phyloP scores from a whole-genome alignment of 108 stramenopile genomes.

The Cyclostephanos tholiformis region DNA sequence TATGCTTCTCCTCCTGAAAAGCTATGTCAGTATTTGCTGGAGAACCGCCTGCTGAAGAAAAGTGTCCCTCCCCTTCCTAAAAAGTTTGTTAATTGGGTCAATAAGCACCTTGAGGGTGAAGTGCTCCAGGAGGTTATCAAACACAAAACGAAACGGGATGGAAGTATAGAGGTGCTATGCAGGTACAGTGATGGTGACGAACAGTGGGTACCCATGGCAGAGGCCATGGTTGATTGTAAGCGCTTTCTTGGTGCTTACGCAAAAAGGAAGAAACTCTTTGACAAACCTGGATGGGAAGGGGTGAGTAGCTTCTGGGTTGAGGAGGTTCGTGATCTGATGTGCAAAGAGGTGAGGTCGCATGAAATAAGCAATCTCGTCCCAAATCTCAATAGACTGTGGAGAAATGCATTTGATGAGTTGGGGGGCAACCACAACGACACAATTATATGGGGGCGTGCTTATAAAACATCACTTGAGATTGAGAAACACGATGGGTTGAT shows the following conservation, averaged over 20 bases:
- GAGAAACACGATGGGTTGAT: constrained; percentile 21
- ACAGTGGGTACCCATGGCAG: constrained; percentile 2
- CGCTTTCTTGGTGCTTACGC: constrained; percentile 12
- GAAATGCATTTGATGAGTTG: neutral
- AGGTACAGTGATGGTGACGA: constrained; percentile 9
- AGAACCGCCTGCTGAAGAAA: constrained; percentile 6
- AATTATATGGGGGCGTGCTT: constrained; percentile 22
- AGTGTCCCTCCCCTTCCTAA: neutral
- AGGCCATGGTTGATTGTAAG: constrained; percentile 1
- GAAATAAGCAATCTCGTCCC: constrained; percentile 10
- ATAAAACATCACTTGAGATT: constrained; percentile 23
- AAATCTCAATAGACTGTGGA: neutral
- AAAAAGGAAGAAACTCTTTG: constrained; percentile 10
- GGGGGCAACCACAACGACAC: constrained; percentile 13
- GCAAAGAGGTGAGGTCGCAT: constrained; percentile 6
- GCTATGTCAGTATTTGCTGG: neutral
- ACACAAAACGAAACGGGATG: neutral
- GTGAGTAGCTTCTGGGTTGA: constrained; percentile 14
- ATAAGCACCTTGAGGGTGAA: neutral
- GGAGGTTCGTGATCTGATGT: constrained; percentile 10
- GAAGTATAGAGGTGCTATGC: constrained; percentile 15
- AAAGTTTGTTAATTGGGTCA: constrained; percentile 16
- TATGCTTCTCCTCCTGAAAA: constrained; percentile 8
- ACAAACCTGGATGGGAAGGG: constrained; percentile 4
- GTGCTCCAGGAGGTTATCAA: constrained; percentile 4